Conservation (phyloP, 2,329 filamentous ascomycete species). For the Fonsecaea monophora region DNA sequence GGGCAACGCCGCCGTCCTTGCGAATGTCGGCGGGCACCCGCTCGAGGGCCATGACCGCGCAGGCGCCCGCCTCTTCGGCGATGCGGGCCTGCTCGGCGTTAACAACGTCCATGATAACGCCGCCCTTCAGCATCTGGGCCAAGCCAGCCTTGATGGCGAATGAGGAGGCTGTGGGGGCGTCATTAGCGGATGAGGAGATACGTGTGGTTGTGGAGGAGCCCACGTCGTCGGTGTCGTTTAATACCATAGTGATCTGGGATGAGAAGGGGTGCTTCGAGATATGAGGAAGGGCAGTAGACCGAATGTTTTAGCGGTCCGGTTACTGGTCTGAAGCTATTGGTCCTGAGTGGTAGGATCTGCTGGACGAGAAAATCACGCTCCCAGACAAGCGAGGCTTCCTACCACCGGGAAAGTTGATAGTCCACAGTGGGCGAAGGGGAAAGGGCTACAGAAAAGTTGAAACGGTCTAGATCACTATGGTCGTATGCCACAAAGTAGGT, state of each 20-base stretch:
- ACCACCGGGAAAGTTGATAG: no score
- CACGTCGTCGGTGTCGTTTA: slow-evolving; percentile 39
- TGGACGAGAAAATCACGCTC: no score
- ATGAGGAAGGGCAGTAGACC: no score
- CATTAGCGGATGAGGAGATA: slow-evolving; percentile 18
- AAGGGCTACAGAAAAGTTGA: no score
- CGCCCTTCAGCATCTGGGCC: slow-evolving; percentile 97
- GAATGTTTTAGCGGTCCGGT: no score
- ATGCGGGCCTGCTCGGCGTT: slow-evolving; percentile 92
- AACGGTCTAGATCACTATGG: no score
- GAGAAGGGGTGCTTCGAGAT: no score
- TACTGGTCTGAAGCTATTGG: no score
- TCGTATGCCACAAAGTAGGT: no score
- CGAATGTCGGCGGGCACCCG: slow-evolving; percentile 96
- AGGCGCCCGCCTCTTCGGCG: slow-evolving; percentile 94
- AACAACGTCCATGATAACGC: slow-evolving; percentile 99
- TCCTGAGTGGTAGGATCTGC: no score
- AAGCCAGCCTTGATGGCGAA: slow-evolving; percentile 94
- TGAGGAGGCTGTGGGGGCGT: slow-evolving; percentile 49
- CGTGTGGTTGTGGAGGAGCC: slow-evolving; percentile 22
- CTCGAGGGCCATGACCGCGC: slow-evolving; percentile 98
- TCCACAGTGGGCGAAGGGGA: no score
- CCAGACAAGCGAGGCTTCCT: no score
- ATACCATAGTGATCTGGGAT: slow-evolving; percentile 27
- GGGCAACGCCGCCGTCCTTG: slow-evolving; percentile 86